Evolutionary conservation across 2,329 filamentous ascomycete genomes (phyloP).

Genomic region (Pseudogymnoascus sp.): DNA sequence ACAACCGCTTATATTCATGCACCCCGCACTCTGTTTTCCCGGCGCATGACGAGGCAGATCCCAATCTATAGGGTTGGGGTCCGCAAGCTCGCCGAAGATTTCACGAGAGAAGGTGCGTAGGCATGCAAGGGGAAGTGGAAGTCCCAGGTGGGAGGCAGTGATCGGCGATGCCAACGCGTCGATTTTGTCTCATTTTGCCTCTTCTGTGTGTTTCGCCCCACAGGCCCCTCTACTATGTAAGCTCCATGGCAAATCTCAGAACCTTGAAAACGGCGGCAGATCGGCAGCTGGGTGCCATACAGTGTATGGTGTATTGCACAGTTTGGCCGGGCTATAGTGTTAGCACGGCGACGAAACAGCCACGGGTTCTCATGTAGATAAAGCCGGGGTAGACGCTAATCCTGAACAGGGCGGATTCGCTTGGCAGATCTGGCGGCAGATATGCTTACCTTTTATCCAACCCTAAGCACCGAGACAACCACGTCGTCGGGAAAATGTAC

Average conservation of each 20-base stretch:
- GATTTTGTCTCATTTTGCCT: neutral
- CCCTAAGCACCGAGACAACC: neutral
- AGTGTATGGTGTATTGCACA: neutral
- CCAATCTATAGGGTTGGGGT: neutral
- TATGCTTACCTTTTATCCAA: conserved; percentile 1
- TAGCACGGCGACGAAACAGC: neutral
- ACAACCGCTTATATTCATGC: neutral
- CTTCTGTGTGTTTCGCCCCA: neutral
- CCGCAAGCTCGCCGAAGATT: neutral
- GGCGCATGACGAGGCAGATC: neutral
- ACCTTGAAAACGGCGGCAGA: neutral
- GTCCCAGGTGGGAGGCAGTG: neutral
- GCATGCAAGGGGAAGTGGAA: neutral
- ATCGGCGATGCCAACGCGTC: neutral
- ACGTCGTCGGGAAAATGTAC: neutral
- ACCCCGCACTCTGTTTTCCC: neutral
- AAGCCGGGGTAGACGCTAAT: neutral
- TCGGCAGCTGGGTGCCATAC: neutral
- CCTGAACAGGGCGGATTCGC: neutral
- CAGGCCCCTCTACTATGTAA: neutral
- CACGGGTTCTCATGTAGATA: neutral
- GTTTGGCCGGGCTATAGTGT: neutral
- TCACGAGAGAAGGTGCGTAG: neutral
- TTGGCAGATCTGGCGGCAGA: conserved; percentile 1
- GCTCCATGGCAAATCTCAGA: neutral